phyloP scores from a whole-genome alignment of 768 basidiomycete species.

The Serendipita indica region DNA sequence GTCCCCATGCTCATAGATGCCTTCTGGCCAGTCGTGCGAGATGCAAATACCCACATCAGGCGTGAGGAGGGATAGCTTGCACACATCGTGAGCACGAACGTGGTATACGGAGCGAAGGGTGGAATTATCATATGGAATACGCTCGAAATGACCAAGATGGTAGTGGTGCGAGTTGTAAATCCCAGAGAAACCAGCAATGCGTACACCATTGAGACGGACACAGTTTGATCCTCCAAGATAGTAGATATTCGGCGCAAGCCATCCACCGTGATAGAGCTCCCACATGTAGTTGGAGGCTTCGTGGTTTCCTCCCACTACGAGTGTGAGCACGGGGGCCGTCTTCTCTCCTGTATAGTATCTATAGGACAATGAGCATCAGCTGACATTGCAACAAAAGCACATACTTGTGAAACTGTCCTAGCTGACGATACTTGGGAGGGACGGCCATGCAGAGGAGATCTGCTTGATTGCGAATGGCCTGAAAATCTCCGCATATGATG shows the following conservation, averaged over 20 bases:
- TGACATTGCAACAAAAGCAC: constrained; percentile 1
- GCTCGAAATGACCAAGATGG: constrained; percentile 56
- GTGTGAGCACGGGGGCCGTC: constrained; percentile 71
- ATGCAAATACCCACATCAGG: constrained; percentile 56
- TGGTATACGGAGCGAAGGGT: constrained; percentile 81
- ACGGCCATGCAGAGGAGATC: constrained; percentile 88
- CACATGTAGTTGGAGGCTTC: constrained; percentile 94
- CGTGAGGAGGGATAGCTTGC: constrained; percentile 46
- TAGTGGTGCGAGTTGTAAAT: constrained; percentile 78
- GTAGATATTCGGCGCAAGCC: constrained; percentile 94
- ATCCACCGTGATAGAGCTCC: constrained; percentile 97
- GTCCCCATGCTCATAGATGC: constrained; percentile 73
- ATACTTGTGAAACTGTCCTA: constrained; percentile 61
- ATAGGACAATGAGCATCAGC: constrained; percentile 11
- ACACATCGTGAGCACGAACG: constrained; percentile 70
- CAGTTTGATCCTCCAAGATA: constrained; percentile 88
- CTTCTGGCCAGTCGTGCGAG: constrained; percentile 92
- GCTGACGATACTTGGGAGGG: constrained; percentile 69
- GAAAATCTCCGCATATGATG: constrained; percentile 91
- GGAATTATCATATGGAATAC: constrained; percentile 58
- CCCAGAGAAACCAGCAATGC: constrained; percentile 83
- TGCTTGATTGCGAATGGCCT: constrained; percentile 71
- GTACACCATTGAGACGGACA: constrained; percentile 70
- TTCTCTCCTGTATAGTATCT: constrained; percentile 82
- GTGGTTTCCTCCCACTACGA: constrained; percentile 96